phyloP scores from a whole-genome alignment of 768 basidiomycete species.

The Roridomyces roridus region DNA sequence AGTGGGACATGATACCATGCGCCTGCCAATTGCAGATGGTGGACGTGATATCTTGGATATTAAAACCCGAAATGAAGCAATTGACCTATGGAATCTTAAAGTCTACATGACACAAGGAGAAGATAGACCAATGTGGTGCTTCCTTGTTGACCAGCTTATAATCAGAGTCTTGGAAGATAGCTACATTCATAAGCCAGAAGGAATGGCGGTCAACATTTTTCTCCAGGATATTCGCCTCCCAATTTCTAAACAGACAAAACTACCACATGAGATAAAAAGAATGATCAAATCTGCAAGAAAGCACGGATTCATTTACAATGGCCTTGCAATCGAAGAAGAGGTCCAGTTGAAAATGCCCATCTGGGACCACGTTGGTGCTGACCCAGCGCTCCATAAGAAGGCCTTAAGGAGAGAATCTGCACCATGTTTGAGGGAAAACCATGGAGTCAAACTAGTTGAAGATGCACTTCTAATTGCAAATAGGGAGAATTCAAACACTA shows the following conservation, averaged over 20 bases:
- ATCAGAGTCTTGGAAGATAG: neutral
- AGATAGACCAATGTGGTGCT: slow-evolving; percentile 2
- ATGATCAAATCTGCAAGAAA: neutral
- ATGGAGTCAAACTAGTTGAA: neutral
- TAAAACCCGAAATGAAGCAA: slow-evolving; percentile 4
- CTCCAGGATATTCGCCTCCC: slow-evolving; percentile 1
- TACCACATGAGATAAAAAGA: neutral
- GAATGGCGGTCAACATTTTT: neutral
- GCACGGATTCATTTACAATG: neutral
- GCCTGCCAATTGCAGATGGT: neutral
- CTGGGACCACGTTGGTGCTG: neutral
- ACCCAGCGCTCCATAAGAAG: neutral
- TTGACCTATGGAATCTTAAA: slow-evolving; percentile 6
- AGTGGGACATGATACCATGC: slow-evolving; percentile 10
- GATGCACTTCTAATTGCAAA: neutral
- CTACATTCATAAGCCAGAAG: neutral
- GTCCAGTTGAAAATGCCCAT: neutral
- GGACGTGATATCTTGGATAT: slow-evolving; percentile 2
- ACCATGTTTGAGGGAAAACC: neutral
- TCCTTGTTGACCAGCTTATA: slow-evolving; percentile 3
- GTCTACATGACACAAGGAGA: neutral
- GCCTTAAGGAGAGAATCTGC: neutral
- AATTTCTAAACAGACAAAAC: neutral
- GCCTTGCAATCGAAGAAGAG: neutral
- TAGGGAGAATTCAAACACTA: too few relatives aligned